phyloP scores from a whole-genome alignment of 2,329 filamentous ascomycete genomes.

The Fusarium verticillioides region DNA sequence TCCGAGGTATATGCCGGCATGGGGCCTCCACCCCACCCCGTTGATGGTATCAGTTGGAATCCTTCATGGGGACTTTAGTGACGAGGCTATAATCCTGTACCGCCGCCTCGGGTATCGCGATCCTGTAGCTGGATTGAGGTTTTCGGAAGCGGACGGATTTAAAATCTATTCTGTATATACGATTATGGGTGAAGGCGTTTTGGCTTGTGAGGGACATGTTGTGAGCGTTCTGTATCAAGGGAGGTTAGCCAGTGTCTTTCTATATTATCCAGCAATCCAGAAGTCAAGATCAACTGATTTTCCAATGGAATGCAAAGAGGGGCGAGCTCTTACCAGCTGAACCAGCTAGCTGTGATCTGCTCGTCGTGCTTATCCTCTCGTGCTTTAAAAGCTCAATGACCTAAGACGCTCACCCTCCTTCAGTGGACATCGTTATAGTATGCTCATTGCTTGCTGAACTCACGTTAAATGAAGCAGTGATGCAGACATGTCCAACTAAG shows the following conservation, averaged over 20 bases:
- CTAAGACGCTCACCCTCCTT: background rate
- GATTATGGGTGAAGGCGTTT: background rate
- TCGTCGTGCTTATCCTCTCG: background rate
- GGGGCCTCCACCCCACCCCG: slow-evolving; percentile 17
- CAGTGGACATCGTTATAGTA: background rate
- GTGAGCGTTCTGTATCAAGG: slow-evolving; percentile 16
- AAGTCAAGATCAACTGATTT: background rate
- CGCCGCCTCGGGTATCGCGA: background rate
- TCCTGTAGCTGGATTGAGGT: background rate
- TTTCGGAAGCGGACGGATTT: background rate
- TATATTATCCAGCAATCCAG: background rate
- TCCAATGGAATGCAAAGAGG: background rate
- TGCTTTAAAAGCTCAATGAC: background rate
- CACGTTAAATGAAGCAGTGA: background rate
- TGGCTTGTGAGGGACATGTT: background rate
- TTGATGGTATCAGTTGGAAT: slow-evolving; percentile 28
- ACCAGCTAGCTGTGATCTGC: background rate
- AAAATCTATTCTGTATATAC: slow-evolving; percentile 3
- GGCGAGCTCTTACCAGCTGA: background rate
- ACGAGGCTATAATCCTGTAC: background rate
- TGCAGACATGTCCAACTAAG: background rate
- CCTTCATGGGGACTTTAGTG: slow-evolving; percentile 36
- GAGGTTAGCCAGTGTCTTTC: slow-evolving; percentile 1
- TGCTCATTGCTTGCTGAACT: background rate
- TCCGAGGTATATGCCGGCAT: slow-evolving; percentile 28